Percentiles rank a stretch among this genome's conserved stretches.
Evolutionary conservation across 352 stramenopile species (phyloP).

Genomic region (Pythium biforme): DNA sequence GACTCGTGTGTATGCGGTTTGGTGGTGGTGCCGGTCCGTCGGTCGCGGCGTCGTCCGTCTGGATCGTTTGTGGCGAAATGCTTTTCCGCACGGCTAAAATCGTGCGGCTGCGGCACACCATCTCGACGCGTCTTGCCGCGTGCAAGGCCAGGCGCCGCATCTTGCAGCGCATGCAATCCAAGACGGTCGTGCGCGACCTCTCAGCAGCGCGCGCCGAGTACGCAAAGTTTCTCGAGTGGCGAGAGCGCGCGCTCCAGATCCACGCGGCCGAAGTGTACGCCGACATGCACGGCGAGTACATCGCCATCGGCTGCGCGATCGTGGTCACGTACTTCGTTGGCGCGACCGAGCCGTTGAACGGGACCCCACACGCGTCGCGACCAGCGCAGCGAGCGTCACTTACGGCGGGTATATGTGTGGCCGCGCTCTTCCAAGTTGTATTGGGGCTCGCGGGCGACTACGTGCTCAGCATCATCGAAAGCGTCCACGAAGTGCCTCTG

Average conservation of each 20-base stretch:
- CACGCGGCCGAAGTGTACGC: conserved; percentile 45
- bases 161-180: conserved; percentile 31
- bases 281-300: conserved; percentile 47
- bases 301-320: conserved; percentile 35
- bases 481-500: conserved; percentile 38
- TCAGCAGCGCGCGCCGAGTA: conserved; percentile 26
- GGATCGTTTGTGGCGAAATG: conserved; percentile 32
- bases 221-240: conserved; percentile 32
- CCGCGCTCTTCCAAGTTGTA: not conserved
- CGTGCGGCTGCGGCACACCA: conserved; percentile 23
- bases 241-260: conserved; percentile 26
- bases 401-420: not conserved
- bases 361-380: no score
- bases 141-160: conserved; percentile 23
- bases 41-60: conserved; percentile 6
- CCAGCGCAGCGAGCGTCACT: not conserved
- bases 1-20: conserved; percentile 32
- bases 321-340: conserved; percentile 21
- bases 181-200: conserved; percentile 18
- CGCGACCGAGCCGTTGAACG: not conserved
- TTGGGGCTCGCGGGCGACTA: conserved; percentile 33
- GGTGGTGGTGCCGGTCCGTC: conserved; percentile 19
- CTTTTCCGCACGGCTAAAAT: conserved; percentile 39
- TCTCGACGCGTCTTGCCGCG: conserved; percentile 8
- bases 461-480: conserved; percentile 34